Conservation (phyloP, 2,329 filamentous ascomycete genomes). For the Ramichloridium luteum region DNA sequence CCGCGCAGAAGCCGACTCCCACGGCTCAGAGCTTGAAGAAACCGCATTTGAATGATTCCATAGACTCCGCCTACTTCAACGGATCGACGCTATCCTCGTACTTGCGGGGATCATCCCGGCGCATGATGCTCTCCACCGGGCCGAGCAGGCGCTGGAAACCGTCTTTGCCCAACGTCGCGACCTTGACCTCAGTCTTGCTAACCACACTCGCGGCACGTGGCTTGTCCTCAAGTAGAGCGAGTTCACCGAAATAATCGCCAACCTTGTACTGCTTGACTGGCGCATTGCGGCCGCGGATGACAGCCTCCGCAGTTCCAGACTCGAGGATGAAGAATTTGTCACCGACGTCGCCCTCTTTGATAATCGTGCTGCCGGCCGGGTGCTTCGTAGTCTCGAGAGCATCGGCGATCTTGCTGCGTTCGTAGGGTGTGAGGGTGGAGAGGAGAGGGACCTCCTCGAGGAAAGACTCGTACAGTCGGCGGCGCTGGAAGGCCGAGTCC, state of each 20-base stretch:
- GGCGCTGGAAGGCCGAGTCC: slow-evolving; percentile 92
- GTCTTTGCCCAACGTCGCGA: slow-evolving; percentile 81
- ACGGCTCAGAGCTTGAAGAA: too few relatives aligned
- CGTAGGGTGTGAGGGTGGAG: slow-evolving; percentile 72
- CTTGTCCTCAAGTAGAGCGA: slow-evolving; percentile 85
- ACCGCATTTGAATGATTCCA: too few relatives aligned
- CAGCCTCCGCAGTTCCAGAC: slow-evolving; percentile 73
- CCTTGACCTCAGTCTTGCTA: slow-evolving; percentile 76
- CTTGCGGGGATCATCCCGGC: slow-evolving; percentile 53
- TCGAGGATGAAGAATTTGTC: slow-evolving; percentile 88
- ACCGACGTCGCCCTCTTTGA: slow-evolving; percentile 80
- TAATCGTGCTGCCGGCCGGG: slow-evolving; percentile 67
- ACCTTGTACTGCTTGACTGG: slow-evolving; percentile 73
- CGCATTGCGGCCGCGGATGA: slow-evolving; percentile 58
- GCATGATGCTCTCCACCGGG: slow-evolving; percentile 88
- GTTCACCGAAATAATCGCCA: slow-evolving; percentile 93
- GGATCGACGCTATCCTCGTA: too few relatives aligned
- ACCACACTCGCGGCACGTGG: slow-evolving; percentile 84
- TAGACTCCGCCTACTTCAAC: too few relatives aligned
- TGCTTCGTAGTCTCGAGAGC: slow-evolving; percentile 87
- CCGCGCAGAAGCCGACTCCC: too few relatives aligned
- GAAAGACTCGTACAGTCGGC: slow-evolving; percentile 95
- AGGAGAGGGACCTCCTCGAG: slow-evolving; percentile 86
- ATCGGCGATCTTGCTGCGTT: slow-evolving; percentile 94
- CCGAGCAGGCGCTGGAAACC: slow-evolving; percentile 90